Base-by-base conservation (phyloP, 768 basidiomycete species). In the Termitomyces sp. region DNA sequence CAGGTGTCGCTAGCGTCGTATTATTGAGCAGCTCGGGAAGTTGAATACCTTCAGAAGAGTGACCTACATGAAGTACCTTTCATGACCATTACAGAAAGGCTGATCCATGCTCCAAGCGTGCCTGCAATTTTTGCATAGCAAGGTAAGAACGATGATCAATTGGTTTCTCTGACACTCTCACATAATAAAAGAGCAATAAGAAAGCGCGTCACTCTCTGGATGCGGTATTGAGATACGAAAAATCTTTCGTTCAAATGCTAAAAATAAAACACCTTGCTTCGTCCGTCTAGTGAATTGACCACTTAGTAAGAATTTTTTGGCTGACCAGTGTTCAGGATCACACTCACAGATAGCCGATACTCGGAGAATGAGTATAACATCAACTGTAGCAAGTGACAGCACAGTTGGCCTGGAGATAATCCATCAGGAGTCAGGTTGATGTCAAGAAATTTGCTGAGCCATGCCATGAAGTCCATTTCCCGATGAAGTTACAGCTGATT, bases 291-390 rank as follows among this genome's bases (percentile, higher is more conserved):
- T 13, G 1, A 40, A 30, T 20, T 13, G 26, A 39, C 18, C 14
- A n/a, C 6, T 52, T 1, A 52, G 18, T 1, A 5, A 1, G 26
- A n/a, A n/a, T n/a, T n/a, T n/a, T 27, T 2, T 20, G 7, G 1
- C 10, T n/a, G 3, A 8, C 12, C 14, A 1, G 12, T n/a, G n/a
- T 39, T 12, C 18, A 4, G n/a, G 12, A 20, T 7, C 1, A 16
- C 4, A 52, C 51, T 39, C 26, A 52, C 51, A 52, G 27, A 52
- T 52, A 27, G 10, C 51, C 6, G 37, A 40, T 40, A 52, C 51
- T 20, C 51, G 37, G 13, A 52, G 18, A n/a, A 52, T 39, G 37
- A 52, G 51, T 39, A 52, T 52, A n/a, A 52, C 51, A 52, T 52
- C 51, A 20, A 52, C 51, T 14, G 51, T 40, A 20, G 12, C 13